Evolutionary conservation across 2,329 filamentous ascomycete genomes (phyloP).

Genomic region (Cladophialophora carrionii): DNA sequence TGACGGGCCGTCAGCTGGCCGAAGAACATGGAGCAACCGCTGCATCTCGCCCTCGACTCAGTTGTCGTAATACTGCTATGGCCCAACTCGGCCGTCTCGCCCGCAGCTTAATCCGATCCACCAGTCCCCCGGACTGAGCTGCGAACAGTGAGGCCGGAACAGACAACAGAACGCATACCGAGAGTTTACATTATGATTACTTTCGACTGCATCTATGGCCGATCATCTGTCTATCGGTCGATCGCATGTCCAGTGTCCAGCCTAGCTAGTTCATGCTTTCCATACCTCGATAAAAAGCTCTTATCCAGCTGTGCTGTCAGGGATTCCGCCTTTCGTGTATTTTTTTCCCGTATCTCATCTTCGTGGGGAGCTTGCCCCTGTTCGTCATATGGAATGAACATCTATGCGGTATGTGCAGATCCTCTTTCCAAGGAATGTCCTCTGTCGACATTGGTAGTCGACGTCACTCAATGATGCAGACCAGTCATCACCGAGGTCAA

Average conservation of each 20-base stretch:
- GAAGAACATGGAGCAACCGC: neutral
- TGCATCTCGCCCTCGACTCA: neutral
- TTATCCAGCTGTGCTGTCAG: constrained; percentile 30
- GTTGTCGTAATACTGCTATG: neutral
- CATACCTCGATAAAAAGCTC: constrained; percentile 23
- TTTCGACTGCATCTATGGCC: constrained; percentile 18
- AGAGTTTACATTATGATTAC: constrained; percentile 26
- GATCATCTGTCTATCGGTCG: constrained; percentile 17
- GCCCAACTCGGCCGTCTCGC: neutral
- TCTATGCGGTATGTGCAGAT: constrained; percentile 27
- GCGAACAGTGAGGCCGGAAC: neutral
- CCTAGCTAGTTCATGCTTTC: constrained; percentile 20
- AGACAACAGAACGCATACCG: neutral
- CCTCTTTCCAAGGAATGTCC: constrained; percentile 18
- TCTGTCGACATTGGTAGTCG: constrained; percentile 13
- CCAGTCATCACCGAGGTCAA: constrained; percentile 17
- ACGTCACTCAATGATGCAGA: constrained; percentile 7
- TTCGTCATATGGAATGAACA: constrained; percentile 25
- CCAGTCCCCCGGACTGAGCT: neutral
- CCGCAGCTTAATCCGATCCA: neutral
- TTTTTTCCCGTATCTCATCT: constrained; percentile 29
- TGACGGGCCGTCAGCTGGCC: constrained; percentile 9
- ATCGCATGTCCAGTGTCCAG: constrained; percentile 8
- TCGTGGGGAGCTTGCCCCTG: constrained; percentile 20
- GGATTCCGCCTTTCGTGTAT: constrained; percentile 23